Evolutionary conservation across 768 basidiomycete species (phyloP), one percentile per base, ranked within the genome.

Genomic region (Tephrocybe rancida): DNA sequence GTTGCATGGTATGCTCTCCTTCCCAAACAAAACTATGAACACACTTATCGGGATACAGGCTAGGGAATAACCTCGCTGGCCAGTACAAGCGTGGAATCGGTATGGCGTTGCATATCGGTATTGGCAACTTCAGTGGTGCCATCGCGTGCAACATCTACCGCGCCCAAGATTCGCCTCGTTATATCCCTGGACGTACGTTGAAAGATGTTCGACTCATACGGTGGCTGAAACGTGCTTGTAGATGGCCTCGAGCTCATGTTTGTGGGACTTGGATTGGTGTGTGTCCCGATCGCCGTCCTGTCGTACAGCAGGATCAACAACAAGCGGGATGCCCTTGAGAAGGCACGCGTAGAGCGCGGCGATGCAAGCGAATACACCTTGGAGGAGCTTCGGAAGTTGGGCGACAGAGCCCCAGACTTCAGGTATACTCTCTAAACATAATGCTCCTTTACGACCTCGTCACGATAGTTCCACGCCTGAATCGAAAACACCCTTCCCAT

Each of bases 21-120:
- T 26, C 9, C 46, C 30, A 32, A n/a, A 1, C n/a, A 39, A 18
- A 37, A 18, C 16, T n/a, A 13, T 37, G 35, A 11, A 37, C 35
- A 19, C 27, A 44, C 19, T 44, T 38, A n/a, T 34, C 2, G n/a
- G 16, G 14, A 11, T 32, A 30, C 13, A 88, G 86, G 86, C 67
- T 85, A 5, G 82, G 82, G 21, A 86, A 85, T 60, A 87, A 89
- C 58, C 72, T 87, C 10, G 69, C 79, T 0, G 87, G 87, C 0
- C 84, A 86, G 54, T 88, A 85, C 64, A 90, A 88, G 63, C 85
- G 87, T 3, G 87, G 74, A 1, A 71, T 85, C 10, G 86, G 83
- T 3, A 82, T 89, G 78, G 86, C 85, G 0, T 48, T 88, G 22
- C 83, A 88, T n/a, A 83, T 87, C 24, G 83, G 84, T 6, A 74